Percentiles rank a stretch among this genome's conserved stretches.
Conservation (phyloP, 2,329 filamentous ascomycete species). For the Alternaria brassicae region DNA sequence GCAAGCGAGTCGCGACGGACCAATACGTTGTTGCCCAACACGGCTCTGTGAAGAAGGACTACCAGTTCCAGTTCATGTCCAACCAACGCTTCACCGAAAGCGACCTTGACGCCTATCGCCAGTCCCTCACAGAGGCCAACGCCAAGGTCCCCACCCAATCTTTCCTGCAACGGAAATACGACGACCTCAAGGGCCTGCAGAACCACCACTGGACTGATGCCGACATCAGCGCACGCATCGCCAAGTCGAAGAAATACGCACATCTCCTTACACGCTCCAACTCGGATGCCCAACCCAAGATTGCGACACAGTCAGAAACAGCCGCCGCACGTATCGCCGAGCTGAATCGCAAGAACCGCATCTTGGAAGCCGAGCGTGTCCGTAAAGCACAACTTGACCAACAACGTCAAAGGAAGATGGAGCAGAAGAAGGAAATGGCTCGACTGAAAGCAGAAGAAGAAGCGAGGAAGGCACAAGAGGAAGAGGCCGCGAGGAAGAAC, state of each 20-base stretch:
- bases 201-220: constrained; percentile 82
- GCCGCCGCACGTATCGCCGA: constrained; percentile 85
- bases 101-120: constrained; percentile 83
- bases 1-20: constrained; percentile 81
- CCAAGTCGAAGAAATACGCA: constrained; percentile 64
- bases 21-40: constrained; percentile 83
- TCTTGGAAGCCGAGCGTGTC: constrained; percentile 85
- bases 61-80: constrained; percentile 90
- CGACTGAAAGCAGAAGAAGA: constrained; percentile 57
- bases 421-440: constrained; percentile 54
- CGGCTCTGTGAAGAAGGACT: constrained; percentile 82
- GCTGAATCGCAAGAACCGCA: constrained; percentile 84
- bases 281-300: constrained; percentile 65
- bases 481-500: constrained; percentile 37
- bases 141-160: constrained; percentile 76
- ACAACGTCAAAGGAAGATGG: constrained; percentile 49
- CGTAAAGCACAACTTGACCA: constrained; percentile 89
- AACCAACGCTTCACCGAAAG: constrained; percentile 83
- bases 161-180: constrained; percentile 73
- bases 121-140: constrained; percentile 72
- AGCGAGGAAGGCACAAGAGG: constrained; percentile 54
- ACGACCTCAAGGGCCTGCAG: constrained; percentile 80
- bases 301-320: constrained; percentile 60
- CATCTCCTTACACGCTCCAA: constrained; percentile 68
- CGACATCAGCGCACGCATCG: constrained; percentile 81